Evolutionary conservation across 306 rosid species (phyloP).

Genomic region (Ochetophila trinervis): DNA sequence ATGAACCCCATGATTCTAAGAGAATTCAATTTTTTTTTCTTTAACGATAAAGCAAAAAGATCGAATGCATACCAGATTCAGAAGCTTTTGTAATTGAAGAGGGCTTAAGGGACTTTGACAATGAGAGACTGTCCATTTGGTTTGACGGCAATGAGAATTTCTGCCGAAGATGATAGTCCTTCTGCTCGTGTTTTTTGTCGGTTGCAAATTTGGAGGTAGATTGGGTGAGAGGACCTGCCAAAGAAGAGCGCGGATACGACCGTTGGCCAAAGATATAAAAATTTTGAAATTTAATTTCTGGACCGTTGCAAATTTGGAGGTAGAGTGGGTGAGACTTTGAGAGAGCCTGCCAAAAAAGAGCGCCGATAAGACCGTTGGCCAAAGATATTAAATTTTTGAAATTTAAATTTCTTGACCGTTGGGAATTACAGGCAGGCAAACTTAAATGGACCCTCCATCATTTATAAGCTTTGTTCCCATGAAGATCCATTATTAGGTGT

Average conservation of each 20-base stretch:
- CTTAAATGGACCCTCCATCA: too few relatives aligned
- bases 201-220: background rate
- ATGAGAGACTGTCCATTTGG: constrained; percentile 4
- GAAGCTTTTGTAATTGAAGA: constrained; percentile 4
- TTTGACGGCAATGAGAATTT: background rate
- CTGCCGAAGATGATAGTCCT: background rate
- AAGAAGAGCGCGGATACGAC: constrained; percentile 1
- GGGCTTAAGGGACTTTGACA: constrained; percentile 10
- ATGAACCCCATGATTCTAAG: background rate
- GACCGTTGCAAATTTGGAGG: constrained; percentile 29
- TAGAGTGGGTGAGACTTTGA: background rate
- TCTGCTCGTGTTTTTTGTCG: background rate
- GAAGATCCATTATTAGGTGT: background rate
- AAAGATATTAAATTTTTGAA: background rate
- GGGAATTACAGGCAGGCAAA: too few relatives aligned
- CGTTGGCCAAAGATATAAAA: constrained; percentile 5
- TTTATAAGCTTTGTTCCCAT: too few relatives aligned
- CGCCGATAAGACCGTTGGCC: too few relatives aligned
- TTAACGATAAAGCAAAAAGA: too few relatives aligned
- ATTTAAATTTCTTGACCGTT: constrained; percentile 31
- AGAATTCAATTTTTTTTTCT: too few relatives aligned
- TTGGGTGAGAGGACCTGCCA: background rate
- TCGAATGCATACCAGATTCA: constrained; percentile 13
- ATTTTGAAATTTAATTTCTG: constrained; percentile 10
- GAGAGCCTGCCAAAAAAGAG: background rate